These are phyloP conservation scores for Neurospora tetraspora DNA, from an alignment of 495 filamentous ascomycete genomes.

Conservation along the genomic window DNA sequence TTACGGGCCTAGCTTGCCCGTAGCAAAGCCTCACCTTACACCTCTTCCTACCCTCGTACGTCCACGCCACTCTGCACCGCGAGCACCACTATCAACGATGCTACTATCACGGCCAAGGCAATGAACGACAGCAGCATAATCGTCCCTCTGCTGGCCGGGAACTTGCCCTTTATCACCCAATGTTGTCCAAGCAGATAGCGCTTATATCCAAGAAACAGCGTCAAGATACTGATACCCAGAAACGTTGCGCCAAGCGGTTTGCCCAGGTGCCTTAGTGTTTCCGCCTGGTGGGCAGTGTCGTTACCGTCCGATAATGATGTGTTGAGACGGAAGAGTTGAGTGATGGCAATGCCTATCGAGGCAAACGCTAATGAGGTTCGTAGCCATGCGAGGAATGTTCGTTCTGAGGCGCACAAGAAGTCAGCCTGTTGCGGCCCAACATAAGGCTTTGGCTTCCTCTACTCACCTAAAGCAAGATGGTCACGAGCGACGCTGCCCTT, in stretches of 20 bases:
- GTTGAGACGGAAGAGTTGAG: conserved; percentile 92
- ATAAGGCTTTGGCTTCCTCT: not conserved
- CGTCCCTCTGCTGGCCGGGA: conserved; percentile 83
- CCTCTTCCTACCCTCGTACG: not conserved
- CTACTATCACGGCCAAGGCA: conserved; percentile 58
- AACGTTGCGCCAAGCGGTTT: conserved; percentile 94
- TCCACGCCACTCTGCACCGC: conserved; percentile 43
- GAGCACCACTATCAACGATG: conserved; percentile 60
- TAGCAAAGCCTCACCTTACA: not conserved
- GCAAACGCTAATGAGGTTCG: conserved; percentile 93
- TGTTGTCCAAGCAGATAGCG: conserved; percentile 56
- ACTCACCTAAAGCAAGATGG: conserved; percentile 82
- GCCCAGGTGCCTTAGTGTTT: conserved; percentile 63
- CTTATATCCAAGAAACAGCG: conserved; percentile 71
- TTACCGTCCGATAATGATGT: conserved; percentile 40
- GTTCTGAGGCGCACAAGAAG: conserved; percentile 45
- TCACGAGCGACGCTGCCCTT: conserved; percentile 93
- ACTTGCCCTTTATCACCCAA: conserved; percentile 90
- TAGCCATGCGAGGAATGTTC: conserved; percentile 95
- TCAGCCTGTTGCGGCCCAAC: conserved; percentile 6
- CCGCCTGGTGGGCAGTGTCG: conserved; percentile 10
- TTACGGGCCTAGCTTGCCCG: not conserved
- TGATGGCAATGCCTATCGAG: conserved; percentile 90
- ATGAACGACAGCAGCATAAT: conserved; percentile 67
- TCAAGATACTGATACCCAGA: conserved; percentile 73